Conservation (phyloP, 345 rosid genomes). For the Pugionium dolabratum region DNA sequence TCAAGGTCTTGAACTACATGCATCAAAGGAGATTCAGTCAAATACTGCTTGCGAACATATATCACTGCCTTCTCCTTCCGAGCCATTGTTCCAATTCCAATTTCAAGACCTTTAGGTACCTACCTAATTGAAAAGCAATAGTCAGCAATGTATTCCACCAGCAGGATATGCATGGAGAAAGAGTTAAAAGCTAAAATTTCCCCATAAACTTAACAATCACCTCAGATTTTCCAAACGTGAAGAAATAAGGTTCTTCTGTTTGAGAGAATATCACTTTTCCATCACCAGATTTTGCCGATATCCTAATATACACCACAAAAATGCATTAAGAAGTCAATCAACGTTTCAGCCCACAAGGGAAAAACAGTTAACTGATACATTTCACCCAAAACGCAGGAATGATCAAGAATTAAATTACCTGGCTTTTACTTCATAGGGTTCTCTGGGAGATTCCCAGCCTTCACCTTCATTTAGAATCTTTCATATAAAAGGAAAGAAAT, state of each 20-base stretch:
- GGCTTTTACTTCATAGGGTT: conserved; percentile 87
- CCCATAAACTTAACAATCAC: conserved; percentile 45
- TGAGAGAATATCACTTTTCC: conserved; percentile 61
- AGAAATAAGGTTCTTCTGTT: conserved; percentile 71
- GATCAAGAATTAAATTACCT: conserved; percentile 50
- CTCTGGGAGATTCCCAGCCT: conserved; percentile 96
- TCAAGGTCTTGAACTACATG: conserved; percentile 60
- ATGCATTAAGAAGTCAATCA: conserved; percentile 1
- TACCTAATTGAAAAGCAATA: conserved; percentile 40
- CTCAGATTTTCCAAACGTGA: conserved; percentile 94
- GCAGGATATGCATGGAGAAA: background rate
- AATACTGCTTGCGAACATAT: conserved; percentile 70
- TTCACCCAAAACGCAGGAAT: conserved; percentile 22
- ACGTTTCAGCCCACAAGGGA: background rate
- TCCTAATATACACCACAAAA: conserved; percentile 49
- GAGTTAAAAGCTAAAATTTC: conserved; percentile 1
- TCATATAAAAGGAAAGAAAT: conserved; percentile 25
- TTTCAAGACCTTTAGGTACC: conserved; percentile 98
- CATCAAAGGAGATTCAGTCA: conserved; percentile 70
- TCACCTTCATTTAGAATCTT: conserved; percentile 80
- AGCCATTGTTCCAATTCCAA: conserved; percentile 93
- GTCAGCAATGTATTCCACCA: conserved; percentile 21
- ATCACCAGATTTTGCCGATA: conserved; percentile 77
- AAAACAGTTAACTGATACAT: conserved; percentile 16
- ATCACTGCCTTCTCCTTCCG: conserved; percentile 84